Evolutionary conservation across 192 early-diverging fungal species (phyloP), one percentile per base, ranked within the genome.

Genomic region (Umbelopsis sp.): DNA sequence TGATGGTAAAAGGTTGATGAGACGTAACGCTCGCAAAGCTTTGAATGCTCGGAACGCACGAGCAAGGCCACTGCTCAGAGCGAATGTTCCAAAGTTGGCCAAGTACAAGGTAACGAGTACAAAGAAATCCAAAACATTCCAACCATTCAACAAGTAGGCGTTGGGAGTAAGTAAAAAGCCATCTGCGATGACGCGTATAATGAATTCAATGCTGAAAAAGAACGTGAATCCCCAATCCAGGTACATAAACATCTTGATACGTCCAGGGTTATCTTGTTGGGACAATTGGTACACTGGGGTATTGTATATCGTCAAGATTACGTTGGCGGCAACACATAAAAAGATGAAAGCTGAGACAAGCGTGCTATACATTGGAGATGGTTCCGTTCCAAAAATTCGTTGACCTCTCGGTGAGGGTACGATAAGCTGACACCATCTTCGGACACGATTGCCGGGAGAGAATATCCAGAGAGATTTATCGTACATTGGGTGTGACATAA

Each of bases 111-210:
- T 83, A 3, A 83, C 55, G 1, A 86, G 74, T 4, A 89, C 87
- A 70, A 89, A 84, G 20, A 89, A 78, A 76, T 89, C 87, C 44
- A 87, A 72, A n/a, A 78, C 37, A 53, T 89, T 89, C 87, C 87
- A 89, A 1, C 81, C 76, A 41, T 81, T 80, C 22, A 78, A 65
- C 50, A 89, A 44, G 61, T 86, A 85, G 11, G 87, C 87, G 64
- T 89, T 85, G 0, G 87, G 87, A 8, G 87, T 86, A n/a, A 87
- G 72, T 5, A 85, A 49, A 16, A 89, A 83, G 27, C 87, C 87
- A 73, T 89, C 85, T 0, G 87, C 87, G 55, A 89, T 80, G 37
- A 87, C 72, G 47, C 84, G 81, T 18, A 89, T 74, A 2, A 85
- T 22, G 47, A 85, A 83, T 53, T 89, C 87, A 9, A 86, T 9